Conservation (phyloP, 1,284 basidiomycete species). For the Blastosporella zonata region DNA sequence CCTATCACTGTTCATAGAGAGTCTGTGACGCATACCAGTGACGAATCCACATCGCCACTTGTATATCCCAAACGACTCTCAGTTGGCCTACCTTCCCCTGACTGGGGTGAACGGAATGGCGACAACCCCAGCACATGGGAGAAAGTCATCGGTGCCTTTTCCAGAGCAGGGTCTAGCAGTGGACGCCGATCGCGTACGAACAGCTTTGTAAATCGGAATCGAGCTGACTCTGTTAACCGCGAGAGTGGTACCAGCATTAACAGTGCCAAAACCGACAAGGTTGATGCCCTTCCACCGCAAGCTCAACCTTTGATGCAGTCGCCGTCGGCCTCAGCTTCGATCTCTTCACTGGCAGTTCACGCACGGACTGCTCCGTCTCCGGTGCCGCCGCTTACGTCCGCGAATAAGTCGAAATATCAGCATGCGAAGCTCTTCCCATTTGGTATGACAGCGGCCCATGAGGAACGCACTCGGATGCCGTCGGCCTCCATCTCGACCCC, state of each 20-base stretch:
- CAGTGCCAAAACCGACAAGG: slow-evolving; percentile 54
- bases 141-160: slow-evolving; percentile 60
- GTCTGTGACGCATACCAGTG: slow-evolving; percentile 37
- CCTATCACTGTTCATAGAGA: slow-evolving; percentile 45
- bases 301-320: slow-evolving; percentile 50
- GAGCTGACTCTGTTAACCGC: slow-evolving; percentile 68
- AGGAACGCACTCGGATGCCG: slow-evolving; percentile 60
- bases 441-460: slow-evolving; percentile 76
- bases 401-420: slow-evolving; percentile 57
- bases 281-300: slow-evolving; percentile 40
- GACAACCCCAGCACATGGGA: slow-evolving; percentile 67
- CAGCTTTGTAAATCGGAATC: slow-evolving; percentile 63
- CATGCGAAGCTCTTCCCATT: slow-evolving; percentile 87
- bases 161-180: slow-evolving; percentile 56
- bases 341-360: slow-evolving; percentile 55
- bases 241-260: slow-evolving; percentile 72
- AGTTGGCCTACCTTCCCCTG: slow-evolving; percentile 58
- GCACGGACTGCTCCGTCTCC: slow-evolving; percentile 60
- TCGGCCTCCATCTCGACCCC: slow-evolving; percentile 58
- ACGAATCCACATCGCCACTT: slow-evolving; percentile 50
- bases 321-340: slow-evolving; percentile 63
- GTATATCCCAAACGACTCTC: slow-evolving; percentile 58
- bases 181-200: slow-evolving; percentile 77
- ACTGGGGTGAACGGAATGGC: slow-evolving; percentile 56
- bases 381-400: slow-evolving; percentile 63